Evolutionary conservation across 306 rosid species (phyloP).

Genomic region (Aeschynomene evenia): DNA sequence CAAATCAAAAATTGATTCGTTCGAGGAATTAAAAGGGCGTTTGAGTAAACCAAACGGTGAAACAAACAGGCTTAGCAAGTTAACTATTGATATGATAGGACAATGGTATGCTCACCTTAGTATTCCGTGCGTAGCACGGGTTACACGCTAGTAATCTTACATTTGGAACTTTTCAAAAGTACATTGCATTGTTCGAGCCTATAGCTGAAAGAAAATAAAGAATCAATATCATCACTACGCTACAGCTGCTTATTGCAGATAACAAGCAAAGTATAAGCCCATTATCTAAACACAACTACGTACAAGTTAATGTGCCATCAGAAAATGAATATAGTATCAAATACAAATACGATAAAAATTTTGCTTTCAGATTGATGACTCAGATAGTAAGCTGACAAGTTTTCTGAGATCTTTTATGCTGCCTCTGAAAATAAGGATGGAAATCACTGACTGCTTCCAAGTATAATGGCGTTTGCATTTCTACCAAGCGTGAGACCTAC

Average conservation of each 20-base stretch:
- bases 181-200: slow-evolving; percentile 6
- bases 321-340: neutral
- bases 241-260: slow-evolving; percentile 5
- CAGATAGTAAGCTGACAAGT: slow-evolving; percentile 23
- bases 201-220: slow-evolving; percentile 29
- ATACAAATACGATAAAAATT: neutral
- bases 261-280: slow-evolving; percentile 2
- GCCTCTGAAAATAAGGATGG: slow-evolving; percentile 78
- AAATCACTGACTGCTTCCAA: slow-evolving; percentile 63
- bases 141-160: too few relatives aligned
- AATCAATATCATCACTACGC: slow-evolving; percentile 19
- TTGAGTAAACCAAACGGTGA: too few relatives aligned
- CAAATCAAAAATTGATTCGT: too few relatives aligned
- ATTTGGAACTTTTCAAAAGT: neutral
- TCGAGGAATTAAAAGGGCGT: too few relatives aligned
- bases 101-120: too few relatives aligned
- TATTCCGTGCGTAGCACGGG: too few relatives aligned
- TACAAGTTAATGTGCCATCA: slow-evolving; percentile 1
- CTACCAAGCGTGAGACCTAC: slow-evolving; percentile 88
- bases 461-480: slow-evolving; percentile 88
- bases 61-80: too few relatives aligned
- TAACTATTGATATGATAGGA: too few relatives aligned
- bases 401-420: slow-evolving; percentile 31
- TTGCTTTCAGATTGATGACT: slow-evolving; percentile 24
- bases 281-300: neutral